Evolutionary conservation across 306 rosid species (phyloP), one percentile per base, ranked within the genome.

Genomic region (Castanospermum australe): DNA sequence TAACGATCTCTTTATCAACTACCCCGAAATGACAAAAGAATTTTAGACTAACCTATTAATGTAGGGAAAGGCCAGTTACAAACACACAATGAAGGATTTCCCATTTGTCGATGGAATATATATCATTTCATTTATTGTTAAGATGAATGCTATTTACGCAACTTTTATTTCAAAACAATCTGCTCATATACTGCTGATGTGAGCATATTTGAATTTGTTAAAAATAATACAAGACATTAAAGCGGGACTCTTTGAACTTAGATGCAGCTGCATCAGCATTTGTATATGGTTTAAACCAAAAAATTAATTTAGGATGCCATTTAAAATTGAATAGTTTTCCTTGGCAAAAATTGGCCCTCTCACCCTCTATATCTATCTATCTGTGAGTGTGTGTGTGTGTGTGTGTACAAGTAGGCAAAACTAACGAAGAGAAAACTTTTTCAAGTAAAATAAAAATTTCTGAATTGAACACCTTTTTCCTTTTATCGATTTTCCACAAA

Each of bases 21-120:
- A 51, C 61, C 47, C 50, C 44, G 12, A 71, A 78, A 77, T 50
- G 76, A 75, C 71, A 77, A 71, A 77, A 73, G 24, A 42, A 63
- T 44, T 56, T 50, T 32, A 22, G 63, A 18, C 54, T 30, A 55
- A 77, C 36, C 30, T 54, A 51, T 64, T 36, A 50, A 66, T 36
- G 41, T 21, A 51, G 55, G 61, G 55, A 64, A 38, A 54, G 38
- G 12, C 42, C 73, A 76, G 14, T 64, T 1, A 14, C 12, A 32
- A 30, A 61, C 13, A 44, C 47, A 73, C 56, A 61, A 28, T 30
- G 41, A 14, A 59, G 39, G 66, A 13, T 14, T 4, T 12, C 10
- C 65, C 18, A 25, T 10, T 17, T 51, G 57, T 18, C 25, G 25
- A 28, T 14, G 39, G 18, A 28, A 5, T 25, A 28, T 25, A 28